Evolutionary conservation across 352 stramenopile species (phyloP), one percentile per base, ranked within the genome.

Genomic region (Elongisporangium prolatum): DNA sequence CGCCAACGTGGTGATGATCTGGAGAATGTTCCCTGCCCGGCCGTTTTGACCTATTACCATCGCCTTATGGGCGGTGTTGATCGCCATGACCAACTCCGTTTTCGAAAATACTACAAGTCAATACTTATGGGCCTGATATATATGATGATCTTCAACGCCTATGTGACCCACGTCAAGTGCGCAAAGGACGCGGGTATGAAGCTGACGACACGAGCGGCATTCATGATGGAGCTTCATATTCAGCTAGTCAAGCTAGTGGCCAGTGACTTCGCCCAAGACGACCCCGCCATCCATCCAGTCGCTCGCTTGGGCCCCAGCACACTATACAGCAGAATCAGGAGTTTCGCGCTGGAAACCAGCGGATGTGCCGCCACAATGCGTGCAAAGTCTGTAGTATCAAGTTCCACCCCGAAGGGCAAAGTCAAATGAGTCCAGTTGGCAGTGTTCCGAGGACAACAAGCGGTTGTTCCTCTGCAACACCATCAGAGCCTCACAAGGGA

Each of bases 181-280:
- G 20, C 40, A 2, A 47, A 57, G 8, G 50, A 57, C 9, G 4
- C 10, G 1, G 54, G 51, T 7, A 7, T 14, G n/a, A 51, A 8
- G 24, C 37, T 50, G 22, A 48, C 56, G 10, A 38, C 51, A 0
- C 37, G 52, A 0, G n/a, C 24, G 1, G 37, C 28, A 7, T 63
- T 67, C 34, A 61, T 67, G 51, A 47, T 14, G 1, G 21, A 53
- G 61, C 25, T 60, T 18, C 61, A 67, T 18, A 21, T 54, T n/a
- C 55, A 61, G 21, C 50, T 67, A 1, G 34, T 58, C 20, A 28
- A 20, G 7, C 50, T 56, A 21, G 48, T 21, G 2, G 34, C 38
- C 4, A 51, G 1, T 6, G 55, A 61, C 24, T 61, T 61, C 25
- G 24, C 20, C 49, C 49, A 53, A 37, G 49, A 38, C 28, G 28